Evolutionary conservation across 2,329 filamentous ascomycete species (phyloP), one percentile per base, ranked within the genome.

Genomic region (Fusarium robinianum): DNA sequence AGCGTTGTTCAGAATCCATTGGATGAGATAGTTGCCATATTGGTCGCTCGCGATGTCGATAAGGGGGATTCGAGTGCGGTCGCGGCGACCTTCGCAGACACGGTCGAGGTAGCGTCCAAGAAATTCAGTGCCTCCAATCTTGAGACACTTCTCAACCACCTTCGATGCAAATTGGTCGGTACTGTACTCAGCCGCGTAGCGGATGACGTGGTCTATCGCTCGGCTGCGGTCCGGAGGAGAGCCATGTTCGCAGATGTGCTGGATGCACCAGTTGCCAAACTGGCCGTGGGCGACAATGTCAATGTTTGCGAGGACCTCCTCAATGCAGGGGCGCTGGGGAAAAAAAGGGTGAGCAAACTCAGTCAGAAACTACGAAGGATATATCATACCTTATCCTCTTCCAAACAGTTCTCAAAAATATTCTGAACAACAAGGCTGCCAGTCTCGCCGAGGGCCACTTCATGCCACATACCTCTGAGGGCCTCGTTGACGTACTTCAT

Each of bases 141-240:
- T 99, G 58, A 99, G 82, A 63, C 94, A 99, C 72, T 99, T 99
- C 73, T 99, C 92, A 49, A 99, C 92, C 30, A 99, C 94, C 71
- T 99, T 99, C 48, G 94, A 99, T 29, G 94, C 95, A 66, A 96
- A 99, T 65, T 99, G 94, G 61, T 99, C 94, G 80, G 95, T 96
- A 71, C 92, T 97, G 72, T 97, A 99, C 70, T 96, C 91, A 11
- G 90, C 88, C 21, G 91, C 89, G 70, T 90, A 95, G 53, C 86
- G 86, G 57, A 99, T 87, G 63, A 99, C 92, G 68, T 97, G 92
- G 58, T 99, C 92, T 62, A 96, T 86, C 30, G 95, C 94, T 57
- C 91, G 87, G 70, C 87, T 92, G 61, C 92, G 91, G 69, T 99
- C 95, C 26, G 86, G 84, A 21, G 91, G 87, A 44, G 87, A 87